Conservation (phyloP, 768 basidiomycete species). For the Trametes maxima region DNA sequence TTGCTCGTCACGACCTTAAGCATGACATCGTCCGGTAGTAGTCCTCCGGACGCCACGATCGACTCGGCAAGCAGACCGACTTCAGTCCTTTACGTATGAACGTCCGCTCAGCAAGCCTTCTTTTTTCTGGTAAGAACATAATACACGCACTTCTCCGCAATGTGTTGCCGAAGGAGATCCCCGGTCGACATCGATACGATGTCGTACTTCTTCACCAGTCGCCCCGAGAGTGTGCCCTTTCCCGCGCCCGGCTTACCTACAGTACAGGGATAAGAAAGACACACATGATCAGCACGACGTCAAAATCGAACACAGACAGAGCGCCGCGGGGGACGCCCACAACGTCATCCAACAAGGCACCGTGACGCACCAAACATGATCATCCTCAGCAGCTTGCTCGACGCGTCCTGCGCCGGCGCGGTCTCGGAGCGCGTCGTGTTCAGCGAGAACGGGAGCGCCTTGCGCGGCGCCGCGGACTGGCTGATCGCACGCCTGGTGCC, state of each 20-base stretch:
- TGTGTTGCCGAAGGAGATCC: conserved; percentile 84
- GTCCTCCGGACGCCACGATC: conserved; percentile 76
- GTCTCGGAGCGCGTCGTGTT: conserved; percentile 42
- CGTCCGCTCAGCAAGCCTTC: neutral
- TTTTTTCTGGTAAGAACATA: neutral
- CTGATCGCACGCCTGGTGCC: conserved; percentile 21
- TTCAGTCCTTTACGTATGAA: conserved; percentile 49
- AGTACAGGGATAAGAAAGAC: neutral
- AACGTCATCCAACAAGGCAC: neutral
- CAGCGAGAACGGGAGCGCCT: conserved; percentile 50
- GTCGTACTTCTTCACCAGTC: conserved; percentile 80
- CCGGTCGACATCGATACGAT: conserved; percentile 79
- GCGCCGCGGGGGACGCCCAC: neutral
- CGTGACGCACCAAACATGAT: conserved; percentile 57
- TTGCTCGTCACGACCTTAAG: conserved; percentile 74
- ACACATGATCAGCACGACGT: neutral
- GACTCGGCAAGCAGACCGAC: conserved; percentile 75
- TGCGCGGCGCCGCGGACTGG: conserved; percentile 36
- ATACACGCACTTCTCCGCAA: conserved; percentile 56
- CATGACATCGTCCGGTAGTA: conserved; percentile 81
- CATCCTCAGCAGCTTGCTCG: conserved; percentile 50
- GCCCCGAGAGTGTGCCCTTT: conserved; percentile 80
- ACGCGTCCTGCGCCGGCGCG: conserved; percentile 12
- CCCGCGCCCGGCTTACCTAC: conserved; percentile 74
- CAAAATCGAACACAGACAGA: neutral